Evolutionary conservation across 805 yeast species (phyloP).

Genomic region (Myxozyma neglecta): DNA sequence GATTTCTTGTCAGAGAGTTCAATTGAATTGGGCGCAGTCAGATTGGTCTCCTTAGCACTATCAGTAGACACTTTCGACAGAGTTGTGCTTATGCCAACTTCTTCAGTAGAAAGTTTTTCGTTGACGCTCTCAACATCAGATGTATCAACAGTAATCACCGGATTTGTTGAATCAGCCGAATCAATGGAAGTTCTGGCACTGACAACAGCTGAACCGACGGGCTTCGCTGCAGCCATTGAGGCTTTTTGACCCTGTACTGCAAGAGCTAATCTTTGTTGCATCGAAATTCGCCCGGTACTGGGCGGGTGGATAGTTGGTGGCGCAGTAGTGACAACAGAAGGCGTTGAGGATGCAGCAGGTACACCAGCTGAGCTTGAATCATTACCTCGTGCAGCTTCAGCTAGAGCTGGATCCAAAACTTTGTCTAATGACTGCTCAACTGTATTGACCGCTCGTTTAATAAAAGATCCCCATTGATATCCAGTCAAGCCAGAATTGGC

Average conservation of each 20-base stretch:
- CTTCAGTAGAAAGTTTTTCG: background rate
- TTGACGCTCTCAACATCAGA: background rate
- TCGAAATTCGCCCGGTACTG: conserved; percentile 52
- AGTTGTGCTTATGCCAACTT: background rate
- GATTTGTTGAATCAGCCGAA: background rate
- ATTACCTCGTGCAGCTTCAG: conserved; percentile 4
- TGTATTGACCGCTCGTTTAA: conserved; percentile 46
- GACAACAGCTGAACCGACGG: background rate
- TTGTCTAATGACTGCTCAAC: conserved; percentile 45
- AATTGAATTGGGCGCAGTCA: background rate
- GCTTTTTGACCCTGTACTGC: conserved; percentile 29
- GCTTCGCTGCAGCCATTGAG: background rate
- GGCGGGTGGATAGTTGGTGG: background rate
- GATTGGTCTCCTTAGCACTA: background rate
- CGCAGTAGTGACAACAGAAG: background rate
- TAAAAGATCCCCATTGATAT: conserved; percentile 38
- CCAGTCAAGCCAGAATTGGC: conserved; percentile 3
- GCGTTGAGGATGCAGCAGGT: background rate
- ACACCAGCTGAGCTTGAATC: background rate
- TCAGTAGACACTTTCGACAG: background rate
- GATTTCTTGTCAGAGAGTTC: background rate
- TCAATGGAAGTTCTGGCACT: conserved; percentile 2
- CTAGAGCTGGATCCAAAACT: conserved; percentile 37
- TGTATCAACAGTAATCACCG: background rate
- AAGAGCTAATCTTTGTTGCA: conserved; percentile 77